phyloP scores from a whole-genome alignment of 2,329 filamentous ascomycete genomes.

The Fusarium nodosum region DNA sequence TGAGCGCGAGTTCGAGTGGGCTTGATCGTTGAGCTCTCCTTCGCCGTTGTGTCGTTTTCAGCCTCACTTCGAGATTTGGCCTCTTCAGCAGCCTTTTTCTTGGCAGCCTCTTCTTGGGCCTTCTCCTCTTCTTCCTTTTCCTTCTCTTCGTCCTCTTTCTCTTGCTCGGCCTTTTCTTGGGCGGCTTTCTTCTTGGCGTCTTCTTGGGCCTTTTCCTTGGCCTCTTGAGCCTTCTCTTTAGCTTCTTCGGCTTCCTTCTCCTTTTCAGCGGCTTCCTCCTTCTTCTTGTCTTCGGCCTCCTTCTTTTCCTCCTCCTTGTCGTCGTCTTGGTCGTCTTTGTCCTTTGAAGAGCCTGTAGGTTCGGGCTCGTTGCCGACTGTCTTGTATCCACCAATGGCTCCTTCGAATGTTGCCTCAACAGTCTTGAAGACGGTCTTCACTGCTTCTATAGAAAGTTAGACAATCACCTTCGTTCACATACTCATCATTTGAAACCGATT shows the following conservation, averaged over 20 bases:
- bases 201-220: constrained; percentile 41
- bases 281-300: constrained; percentile 32
- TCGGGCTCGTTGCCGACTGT: constrained; percentile 50
- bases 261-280: constrained; percentile 36
- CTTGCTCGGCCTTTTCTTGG: constrained; percentile 29
- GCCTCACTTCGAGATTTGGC: constrained; percentile 35
- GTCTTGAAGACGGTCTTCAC: constrained; percentile 60
- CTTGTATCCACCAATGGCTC: constrained; percentile 60
- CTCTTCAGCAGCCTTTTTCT: constrained; percentile 32
- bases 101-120: constrained; percentile 34
- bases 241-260: constrained; percentile 42
- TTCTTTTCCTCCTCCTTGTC: constrained; percentile 17
- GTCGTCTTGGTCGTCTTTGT: constrained; percentile 21
- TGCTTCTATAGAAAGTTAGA: constrained; percentile 48
- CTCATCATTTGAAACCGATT: background rate
- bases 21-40: constrained; percentile 36
- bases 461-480: background rate
- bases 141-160: constrained; percentile 32
- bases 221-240: constrained; percentile 29
- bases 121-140: constrained; percentile 35
- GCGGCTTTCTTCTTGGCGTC: constrained; percentile 31
- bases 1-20: constrained; percentile 37
- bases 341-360: constrained; percentile 30
- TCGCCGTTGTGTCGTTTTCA: constrained; percentile 14
- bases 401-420: constrained; percentile 57